phyloP scores from a whole-genome alignment of 140 eudicot genomes.

The Anethum foeniculum region DNA sequence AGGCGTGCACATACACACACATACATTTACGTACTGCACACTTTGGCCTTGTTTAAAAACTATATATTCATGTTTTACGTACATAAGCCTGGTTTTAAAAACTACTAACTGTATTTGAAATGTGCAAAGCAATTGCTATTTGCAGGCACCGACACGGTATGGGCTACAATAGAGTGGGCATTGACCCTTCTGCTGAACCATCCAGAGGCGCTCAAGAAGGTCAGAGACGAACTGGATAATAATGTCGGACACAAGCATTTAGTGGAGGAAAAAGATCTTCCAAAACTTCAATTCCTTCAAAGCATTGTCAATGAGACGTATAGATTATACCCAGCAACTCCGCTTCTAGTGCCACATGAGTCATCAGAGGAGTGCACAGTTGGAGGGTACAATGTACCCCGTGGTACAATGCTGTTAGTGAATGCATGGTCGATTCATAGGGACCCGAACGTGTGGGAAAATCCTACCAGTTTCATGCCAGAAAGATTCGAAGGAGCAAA shows the following conservation, averaged over 20 bases:
- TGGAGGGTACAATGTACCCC: slow-evolving; percentile 31
- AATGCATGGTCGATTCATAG: slow-evolving; percentile 43
- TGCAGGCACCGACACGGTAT: slow-evolving; percentile 26
- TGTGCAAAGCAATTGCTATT: slow-evolving; percentile 14
- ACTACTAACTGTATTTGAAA: background rate
- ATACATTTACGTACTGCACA: no score
- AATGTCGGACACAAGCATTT: slow-evolving; percentile 21
- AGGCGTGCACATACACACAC: no score
- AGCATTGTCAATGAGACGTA: slow-evolving; percentile 32
- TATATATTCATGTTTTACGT: no score
- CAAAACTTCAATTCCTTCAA: slow-evolving; percentile 15
- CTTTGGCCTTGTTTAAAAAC: no score
- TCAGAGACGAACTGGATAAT: slow-evolving; percentile 20
- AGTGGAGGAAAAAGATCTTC: slow-evolving; percentile 28
- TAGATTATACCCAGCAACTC: slow-evolving; percentile 38
- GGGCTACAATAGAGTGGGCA: slow-evolving; percentile 23
- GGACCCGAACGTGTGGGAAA: slow-evolving; percentile 50
- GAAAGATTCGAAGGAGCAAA: slow-evolving; percentile 32
- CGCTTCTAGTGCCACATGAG: slow-evolving; percentile 38
- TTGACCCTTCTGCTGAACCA: slow-evolving; percentile 44
- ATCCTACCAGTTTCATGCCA: slow-evolving; percentile 40
- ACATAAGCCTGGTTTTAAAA: background rate
- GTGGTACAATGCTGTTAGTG: slow-evolving; percentile 33
- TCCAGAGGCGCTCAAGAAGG: slow-evolving; percentile 23
- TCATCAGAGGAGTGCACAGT: slow-evolving; percentile 30